A percentile compares a stretch with the other conserved stretches of the same genome.
Evolutionary conservation across 1,284 basidiomycete genomes (phyloP).

Genomic region (Rhodotorula sp.): DNA sequence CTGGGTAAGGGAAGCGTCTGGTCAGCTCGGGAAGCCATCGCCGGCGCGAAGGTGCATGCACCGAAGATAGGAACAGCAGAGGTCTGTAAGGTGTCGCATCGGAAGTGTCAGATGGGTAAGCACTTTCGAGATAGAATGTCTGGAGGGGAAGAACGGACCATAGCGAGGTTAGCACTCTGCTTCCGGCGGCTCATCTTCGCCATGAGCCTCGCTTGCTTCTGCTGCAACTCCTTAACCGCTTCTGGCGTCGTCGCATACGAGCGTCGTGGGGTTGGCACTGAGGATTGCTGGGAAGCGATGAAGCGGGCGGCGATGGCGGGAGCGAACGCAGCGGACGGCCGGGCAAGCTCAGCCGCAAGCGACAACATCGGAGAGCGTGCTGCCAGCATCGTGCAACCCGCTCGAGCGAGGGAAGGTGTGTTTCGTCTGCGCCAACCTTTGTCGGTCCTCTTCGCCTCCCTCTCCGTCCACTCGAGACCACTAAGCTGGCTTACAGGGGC

Average conservation of each 20-base stretch:
- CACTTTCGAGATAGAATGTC: not conserved
- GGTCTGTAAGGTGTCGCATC: constrained; percentile 8
- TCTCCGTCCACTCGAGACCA: no score
- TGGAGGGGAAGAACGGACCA: not conserved
- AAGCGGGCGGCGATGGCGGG: not conserved
- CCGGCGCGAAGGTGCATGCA: not conserved
- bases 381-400: not conserved
- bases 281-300: not conserved
- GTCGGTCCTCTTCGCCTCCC: not conserved
- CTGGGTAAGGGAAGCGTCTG: constrained; percentile 8
- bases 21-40: no score
- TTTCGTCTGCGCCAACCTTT: not conserved
- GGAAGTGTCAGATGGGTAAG: not conserved
- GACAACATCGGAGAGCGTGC: not conserved
- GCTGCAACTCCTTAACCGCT: constrained; percentile 17
- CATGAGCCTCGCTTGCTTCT: constrained; percentile 30
- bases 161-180: constrained; percentile 17
- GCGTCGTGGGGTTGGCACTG: not conserved
- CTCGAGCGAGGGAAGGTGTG: no score
- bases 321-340: not conserved
- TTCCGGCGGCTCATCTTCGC: constrained; percentile 39
- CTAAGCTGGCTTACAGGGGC: not conserved
- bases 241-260: constrained; percentile 13
- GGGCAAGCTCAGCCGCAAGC: not conserved
- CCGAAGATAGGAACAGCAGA: constrained; percentile 30